Percentiles rank a stretch among this genome's conserved stretches.
These are phyloP conservation scores for Diospyros lotus DNA, from an alignment of 148 eudicot species.

Conservation along the genomic window DNA sequence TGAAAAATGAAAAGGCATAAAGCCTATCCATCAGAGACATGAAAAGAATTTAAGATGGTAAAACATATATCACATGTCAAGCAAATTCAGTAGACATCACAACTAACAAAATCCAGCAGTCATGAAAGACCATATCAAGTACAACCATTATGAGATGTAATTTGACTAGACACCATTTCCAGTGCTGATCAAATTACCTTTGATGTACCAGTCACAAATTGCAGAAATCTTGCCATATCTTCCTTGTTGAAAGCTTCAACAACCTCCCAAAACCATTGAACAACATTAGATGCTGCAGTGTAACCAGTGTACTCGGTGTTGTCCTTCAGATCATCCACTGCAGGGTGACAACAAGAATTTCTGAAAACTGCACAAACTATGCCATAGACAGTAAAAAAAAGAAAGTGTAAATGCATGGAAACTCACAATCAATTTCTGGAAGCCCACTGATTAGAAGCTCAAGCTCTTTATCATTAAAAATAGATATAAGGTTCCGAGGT, in stretches of 20 bases:
- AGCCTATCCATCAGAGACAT: neutral
- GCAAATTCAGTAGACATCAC: neutral
- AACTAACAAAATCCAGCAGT: neutral
- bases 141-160: neutral
- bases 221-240: slow-evolving; percentile 90
- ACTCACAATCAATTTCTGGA: slow-evolving; percentile 96
- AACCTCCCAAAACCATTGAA: slow-evolving; percentile 99
- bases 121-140: neutral
- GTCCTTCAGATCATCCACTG: slow-evolving; percentile 97
- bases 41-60: neutral
- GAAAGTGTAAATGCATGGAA: slow-evolving; percentile 11
- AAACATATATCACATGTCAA: neutral
- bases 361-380: neutral
- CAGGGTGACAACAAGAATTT: slow-evolving; percentile 15
- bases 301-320: slow-evolving; percentile 94
- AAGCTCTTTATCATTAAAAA: slow-evolving; percentile 95
- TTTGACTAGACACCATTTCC: neutral
- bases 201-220: slow-evolving; percentile 97
- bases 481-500: slow-evolving; percentile 81
- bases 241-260: slow-evolving; percentile 81
- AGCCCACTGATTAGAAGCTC: slow-evolving; percentile 98
- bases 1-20: neutral
- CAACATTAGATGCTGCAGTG: slow-evolving; percentile 62
- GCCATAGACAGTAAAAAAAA: neutral
- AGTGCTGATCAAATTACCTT: slow-evolving; percentile 47